phyloP scores from a whole-genome alignment of 2,329 filamentous ascomycete species.

The Berkeleyomyces basicola region DNA sequence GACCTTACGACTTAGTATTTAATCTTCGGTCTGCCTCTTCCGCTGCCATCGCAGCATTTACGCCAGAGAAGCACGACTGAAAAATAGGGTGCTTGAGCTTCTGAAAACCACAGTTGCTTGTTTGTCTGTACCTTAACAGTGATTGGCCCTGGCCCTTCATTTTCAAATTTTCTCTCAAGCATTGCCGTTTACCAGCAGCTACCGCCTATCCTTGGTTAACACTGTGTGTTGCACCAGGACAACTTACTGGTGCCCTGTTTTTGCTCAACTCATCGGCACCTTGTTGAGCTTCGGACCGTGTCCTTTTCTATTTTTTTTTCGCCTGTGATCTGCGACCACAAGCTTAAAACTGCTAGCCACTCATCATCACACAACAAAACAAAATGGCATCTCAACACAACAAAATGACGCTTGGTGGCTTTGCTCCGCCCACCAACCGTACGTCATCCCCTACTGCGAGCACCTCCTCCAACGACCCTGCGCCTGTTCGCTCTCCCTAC shows the following conservation, averaged over 20 bases:
- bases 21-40: slow-evolving; percentile 6
- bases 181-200: not conserved
- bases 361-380: not conserved
- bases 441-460: slow-evolving; percentile 67
- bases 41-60: not conserved
- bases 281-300: not conserved
- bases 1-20: slow-evolving; percentile 11
- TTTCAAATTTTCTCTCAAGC: not conserved
- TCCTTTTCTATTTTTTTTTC: slow-evolving; percentile 4
- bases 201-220: not conserved
- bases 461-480: slow-evolving; percentile 64
- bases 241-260: not conserved
- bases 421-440: slow-evolving; percentile 50
- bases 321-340: slow-evolving; percentile 8
- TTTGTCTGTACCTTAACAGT: not conserved
- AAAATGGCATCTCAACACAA: slow-evolving; percentile 9
- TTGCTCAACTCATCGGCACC: not conserved
- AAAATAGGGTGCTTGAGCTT: not conserved
- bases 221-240: not conserved
- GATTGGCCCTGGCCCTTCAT: not conserved
- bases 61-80: not conserved
- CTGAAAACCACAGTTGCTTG: not conserved
- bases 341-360: slow-evolving; percentile 4
- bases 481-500: slow-evolving; percentile 55
- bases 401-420: slow-evolving; percentile 58